These are phyloP conservation scores for Aschersonia sp. DNA, from an alignment of 2,329 filamentous ascomycete species.

Conservation along the genomic window DNA sequence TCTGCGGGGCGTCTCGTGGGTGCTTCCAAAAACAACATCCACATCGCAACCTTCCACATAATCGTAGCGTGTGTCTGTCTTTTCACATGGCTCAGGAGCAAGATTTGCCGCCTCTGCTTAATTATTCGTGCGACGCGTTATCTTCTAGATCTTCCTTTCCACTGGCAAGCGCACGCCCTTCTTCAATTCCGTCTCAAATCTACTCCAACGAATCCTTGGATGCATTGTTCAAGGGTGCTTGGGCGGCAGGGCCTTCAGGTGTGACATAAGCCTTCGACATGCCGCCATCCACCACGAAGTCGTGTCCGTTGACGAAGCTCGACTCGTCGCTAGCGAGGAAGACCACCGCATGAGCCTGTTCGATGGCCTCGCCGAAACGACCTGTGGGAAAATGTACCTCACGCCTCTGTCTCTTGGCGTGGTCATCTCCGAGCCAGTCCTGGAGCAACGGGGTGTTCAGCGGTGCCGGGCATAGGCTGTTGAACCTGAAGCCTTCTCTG, in stretches of 20 bases:
- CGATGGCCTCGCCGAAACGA: slow-evolving; percentile 83
- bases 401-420: slow-evolving; percentile 64
- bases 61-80: no score
- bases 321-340: slow-evolving; percentile 81
- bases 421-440: slow-evolving; percentile 84
- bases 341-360: slow-evolving; percentile 80
- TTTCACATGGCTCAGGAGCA: no score
- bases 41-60: no score
- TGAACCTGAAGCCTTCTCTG: slow-evolving; percentile 78
- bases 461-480: slow-evolving; percentile 78
- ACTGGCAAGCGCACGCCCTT: background rate
- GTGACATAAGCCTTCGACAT: slow-evolving; percentile 87
- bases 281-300: slow-evolving; percentile 91
- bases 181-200: background rate
- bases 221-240: slow-evolving; percentile 47
- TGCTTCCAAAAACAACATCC: no score
- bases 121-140: no score
- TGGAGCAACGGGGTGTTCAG: slow-evolving; percentile 86
- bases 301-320: slow-evolving; percentile 79
- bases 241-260: slow-evolving; percentile 40
- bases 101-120: no score
- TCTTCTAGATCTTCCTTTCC: no score
- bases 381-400: slow-evolving; percentile 84
- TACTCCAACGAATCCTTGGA: slow-evolving; percentile 29
- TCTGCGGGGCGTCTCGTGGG: no score